phyloP scores from a whole-genome alignment of 805 yeast species.

The Priceomyces fermenticarens region DNA sequence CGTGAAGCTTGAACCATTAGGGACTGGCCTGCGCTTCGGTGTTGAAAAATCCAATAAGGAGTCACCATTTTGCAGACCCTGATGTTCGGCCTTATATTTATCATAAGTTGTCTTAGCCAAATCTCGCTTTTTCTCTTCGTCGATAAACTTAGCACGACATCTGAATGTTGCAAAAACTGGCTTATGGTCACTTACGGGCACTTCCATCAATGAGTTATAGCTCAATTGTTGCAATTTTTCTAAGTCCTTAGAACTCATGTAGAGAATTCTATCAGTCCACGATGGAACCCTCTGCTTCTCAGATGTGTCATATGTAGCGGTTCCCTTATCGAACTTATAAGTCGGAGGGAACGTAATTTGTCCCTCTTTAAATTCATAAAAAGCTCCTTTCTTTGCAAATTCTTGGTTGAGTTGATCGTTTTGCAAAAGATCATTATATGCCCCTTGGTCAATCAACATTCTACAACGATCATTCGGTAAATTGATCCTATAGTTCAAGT shows the following conservation, averaged over 20 bases:
- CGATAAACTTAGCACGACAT: constrained; percentile 63
- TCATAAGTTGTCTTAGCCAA: constrained; percentile 27
- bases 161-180: constrained; percentile 85
- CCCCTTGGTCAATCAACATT: constrained; percentile 40
- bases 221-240: constrained; percentile 52
- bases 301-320: constrained; percentile 77
- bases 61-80: constrained; percentile 12
- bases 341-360: constrained; percentile 85
- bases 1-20: constrained; percentile 16
- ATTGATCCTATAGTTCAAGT: constrained; percentile 81
- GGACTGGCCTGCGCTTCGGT: constrained; percentile 3
- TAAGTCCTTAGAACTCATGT: constrained; percentile 43
- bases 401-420: constrained; percentile 78
- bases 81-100: constrained; percentile 27
- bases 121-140: constrained; percentile 34
- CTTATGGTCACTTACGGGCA: constrained; percentile 80
- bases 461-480: constrained; percentile 71
- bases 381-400: constrained; percentile 63
- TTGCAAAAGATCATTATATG: constrained; percentile 55
- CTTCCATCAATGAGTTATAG: constrained; percentile 60
- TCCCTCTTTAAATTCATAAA: constrained; percentile 80
- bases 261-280: constrained; percentile 92
- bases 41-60: constrained; percentile 8
- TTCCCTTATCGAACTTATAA: constrained; percentile 88
- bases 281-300: constrained; percentile 94